Evolutionary conservation across 495 filamentous ascomycete species (phyloP).

Genomic region (Tuber microsphaerosporum): DNA sequence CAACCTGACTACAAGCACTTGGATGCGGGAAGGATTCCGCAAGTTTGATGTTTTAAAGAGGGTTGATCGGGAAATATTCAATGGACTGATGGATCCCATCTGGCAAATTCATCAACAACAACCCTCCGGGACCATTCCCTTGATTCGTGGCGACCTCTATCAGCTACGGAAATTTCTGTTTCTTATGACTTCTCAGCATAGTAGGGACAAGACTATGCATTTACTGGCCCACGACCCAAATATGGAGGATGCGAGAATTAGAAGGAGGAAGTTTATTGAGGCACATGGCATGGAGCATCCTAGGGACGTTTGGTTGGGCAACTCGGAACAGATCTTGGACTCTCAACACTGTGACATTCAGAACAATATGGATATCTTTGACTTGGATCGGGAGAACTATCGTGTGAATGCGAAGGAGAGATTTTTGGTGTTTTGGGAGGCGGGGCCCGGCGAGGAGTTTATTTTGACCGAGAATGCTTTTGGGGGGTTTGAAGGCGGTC

Average conservation of each 20-base stretch:
- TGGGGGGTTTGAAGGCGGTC: constrained; percentile 42
- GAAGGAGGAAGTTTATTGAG: constrained; percentile 39
- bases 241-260: constrained; percentile 37
- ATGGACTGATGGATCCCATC: constrained; percentile 38
- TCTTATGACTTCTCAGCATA: constrained; percentile 36
- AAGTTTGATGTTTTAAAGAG: constrained; percentile 38
- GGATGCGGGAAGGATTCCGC: constrained; percentile 29
- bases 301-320: constrained; percentile 40
- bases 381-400: constrained; percentile 41
- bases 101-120: constrained; percentile 41
- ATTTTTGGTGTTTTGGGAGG: constrained; percentile 43
- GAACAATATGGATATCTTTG: constrained; percentile 36
- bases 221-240: constrained; percentile 34
- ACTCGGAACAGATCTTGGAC: constrained; percentile 34
- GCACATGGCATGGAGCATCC: constrained; percentile 37
- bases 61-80: constrained; percentile 40
- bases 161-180: constrained; percentile 40
- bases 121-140: constrained; percentile 22
- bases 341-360: constrained; percentile 34
- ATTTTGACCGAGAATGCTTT: constrained; percentile 42
- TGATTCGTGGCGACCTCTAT: constrained; percentile 39
- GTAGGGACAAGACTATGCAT: constrained; percentile 39
- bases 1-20: constrained; percentile 36
- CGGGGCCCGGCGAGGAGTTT: constrained; percentile 41
- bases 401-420: constrained; percentile 41